Percentiles rank a stretch among this genome's conserved stretches.
These are phyloP conservation scores for Mallotus repandus DNA, from an alignment of 441 rosid species.

Conservation along the genomic window DNA sequence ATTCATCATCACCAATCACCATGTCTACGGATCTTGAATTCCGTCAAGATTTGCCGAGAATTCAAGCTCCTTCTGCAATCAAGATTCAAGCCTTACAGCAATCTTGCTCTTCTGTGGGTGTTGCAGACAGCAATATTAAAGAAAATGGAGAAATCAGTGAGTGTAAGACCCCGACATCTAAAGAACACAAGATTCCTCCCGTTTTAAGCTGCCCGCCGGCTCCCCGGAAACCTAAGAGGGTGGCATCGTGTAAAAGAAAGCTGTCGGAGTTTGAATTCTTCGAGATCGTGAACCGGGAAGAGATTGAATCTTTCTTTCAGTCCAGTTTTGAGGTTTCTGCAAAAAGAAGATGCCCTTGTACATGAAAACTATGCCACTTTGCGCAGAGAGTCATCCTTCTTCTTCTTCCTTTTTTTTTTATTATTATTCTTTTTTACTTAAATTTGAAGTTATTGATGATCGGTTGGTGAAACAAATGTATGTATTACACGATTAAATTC, in stretches of 20 bases:
- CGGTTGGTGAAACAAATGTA: background rate
- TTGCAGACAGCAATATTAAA: background rate
- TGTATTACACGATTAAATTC: slow-evolving; percentile 16
- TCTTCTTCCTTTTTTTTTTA: background rate
- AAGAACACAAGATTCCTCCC: slow-evolving; percentile 60
- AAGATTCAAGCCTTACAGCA: slow-evolving; percentile 28
- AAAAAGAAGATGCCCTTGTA: slow-evolving; percentile 50
- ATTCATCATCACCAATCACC: background rate
- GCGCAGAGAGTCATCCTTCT: background rate
- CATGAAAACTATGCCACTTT: slow-evolving; percentile 20
- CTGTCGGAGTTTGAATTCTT: slow-evolving; percentile 41
- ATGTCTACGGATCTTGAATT: slow-evolving; percentile 50
- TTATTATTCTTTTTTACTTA: background rate
- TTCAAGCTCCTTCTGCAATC: slow-evolving; percentile 25
- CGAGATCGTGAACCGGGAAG: slow-evolving; percentile 46
- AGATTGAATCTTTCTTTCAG: slow-evolving; percentile 57
- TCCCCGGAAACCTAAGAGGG: slow-evolving; percentile 52
- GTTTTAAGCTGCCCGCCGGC: slow-evolving; percentile 59
- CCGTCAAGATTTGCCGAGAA: slow-evolving; percentile 35
- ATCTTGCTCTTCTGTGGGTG: slow-evolving; percentile 8
- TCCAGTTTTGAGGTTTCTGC: slow-evolving; percentile 34
- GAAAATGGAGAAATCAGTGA: slow-evolving; percentile 5
- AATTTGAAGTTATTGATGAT: background rate
- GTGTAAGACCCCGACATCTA: slow-evolving; percentile 69
- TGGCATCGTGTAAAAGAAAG: slow-evolving; percentile 49